These are phyloP conservation scores for Rhazya stricta DNA, from an alignment of 257 asterid genomes.

Conservation along the genomic window DNA sequence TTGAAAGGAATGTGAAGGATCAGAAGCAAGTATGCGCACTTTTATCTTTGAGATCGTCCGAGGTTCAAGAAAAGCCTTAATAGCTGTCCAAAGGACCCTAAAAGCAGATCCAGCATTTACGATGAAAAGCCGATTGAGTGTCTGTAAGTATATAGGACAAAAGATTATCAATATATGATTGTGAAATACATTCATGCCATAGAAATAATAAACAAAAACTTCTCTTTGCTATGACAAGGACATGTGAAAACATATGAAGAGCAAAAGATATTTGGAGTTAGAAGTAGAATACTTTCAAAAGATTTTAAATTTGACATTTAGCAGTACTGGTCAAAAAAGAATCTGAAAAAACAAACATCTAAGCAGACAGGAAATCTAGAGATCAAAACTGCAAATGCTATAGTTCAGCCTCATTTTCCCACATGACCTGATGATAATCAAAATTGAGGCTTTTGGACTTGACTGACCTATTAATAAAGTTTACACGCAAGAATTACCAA, in stretches of 20 bases:
- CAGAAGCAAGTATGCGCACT: slow-evolving; percentile 27
- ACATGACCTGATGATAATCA: too few relatives aligned
- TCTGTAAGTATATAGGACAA: slow-evolving; percentile 34
- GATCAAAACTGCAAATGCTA: background rate
- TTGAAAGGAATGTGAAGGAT: background rate
- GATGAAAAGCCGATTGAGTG: slow-evolving; percentile 58
- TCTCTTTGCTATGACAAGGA: background rate
- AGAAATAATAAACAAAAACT: background rate
- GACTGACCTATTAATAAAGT: too few relatives aligned
- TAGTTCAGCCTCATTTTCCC: background rate
- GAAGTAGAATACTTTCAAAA: background rate
- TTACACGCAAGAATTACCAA: too few relatives aligned
- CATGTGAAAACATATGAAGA: background rate
- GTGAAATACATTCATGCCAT: background rate
- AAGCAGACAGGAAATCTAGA: background rate
- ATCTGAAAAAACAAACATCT: background rate
- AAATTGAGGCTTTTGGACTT: too few relatives aligned
- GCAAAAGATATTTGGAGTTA: background rate
- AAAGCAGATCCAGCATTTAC: slow-evolving; percentile 69
- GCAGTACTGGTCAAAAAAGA: background rate
- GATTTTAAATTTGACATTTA: too few relatives aligned
- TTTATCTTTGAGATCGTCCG: slow-evolving; percentile 65
- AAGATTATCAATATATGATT: background rate
- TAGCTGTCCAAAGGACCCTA: slow-evolving; percentile 59
- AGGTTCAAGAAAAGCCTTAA: slow-evolving; percentile 62